Conservation (phyloP, 129 eudicot genomes). For the Silybum marianum region DNA sequence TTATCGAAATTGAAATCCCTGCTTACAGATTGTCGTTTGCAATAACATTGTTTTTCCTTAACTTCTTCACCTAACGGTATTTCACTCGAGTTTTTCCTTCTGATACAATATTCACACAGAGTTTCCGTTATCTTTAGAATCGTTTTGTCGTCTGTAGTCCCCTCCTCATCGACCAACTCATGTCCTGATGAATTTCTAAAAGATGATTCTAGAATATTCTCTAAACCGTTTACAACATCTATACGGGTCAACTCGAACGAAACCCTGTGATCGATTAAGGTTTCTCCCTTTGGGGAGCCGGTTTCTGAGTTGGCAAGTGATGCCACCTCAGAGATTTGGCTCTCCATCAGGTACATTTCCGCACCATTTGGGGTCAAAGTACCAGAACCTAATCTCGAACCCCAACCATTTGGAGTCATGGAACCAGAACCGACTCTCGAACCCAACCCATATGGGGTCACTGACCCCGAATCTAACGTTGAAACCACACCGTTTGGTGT, state of each 20-base stretch:
- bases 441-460: slow-evolving; percentile 67
- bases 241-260: slow-evolving; percentile 72
- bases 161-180: slow-evolving; percentile 19
- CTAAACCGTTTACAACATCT: slow-evolving; percentile 35
- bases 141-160: slow-evolving; percentile 12
- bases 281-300: slow-evolving; percentile 49
- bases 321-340: slow-evolving; percentile 71
- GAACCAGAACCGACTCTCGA: slow-evolving; percentile 78
- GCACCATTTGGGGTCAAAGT: slow-evolving; percentile 71
- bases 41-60: slow-evolving; percentile 44
- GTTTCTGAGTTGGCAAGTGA: slow-evolving; percentile 72
- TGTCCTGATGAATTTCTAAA: slow-evolving; percentile 31
- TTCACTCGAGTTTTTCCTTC: slow-evolving; percentile 32
- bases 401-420: slow-evolving; percentile 71
- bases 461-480: slow-evolving; percentile 65
- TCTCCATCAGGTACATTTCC: slow-evolving; percentile 47
- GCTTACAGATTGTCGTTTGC: slow-evolving; percentile 49
- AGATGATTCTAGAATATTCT: slow-evolving; percentile 42
- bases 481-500: slow-evolving; percentile 71
- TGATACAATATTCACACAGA: slow-evolving; percentile 36
- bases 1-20: slow-evolving; percentile 85
- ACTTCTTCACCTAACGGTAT: slow-evolving; percentile 37
- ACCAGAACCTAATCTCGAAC: slow-evolving; percentile 70
- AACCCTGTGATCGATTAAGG: slow-evolving; percentile 64
- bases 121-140: slow-evolving; percentile 24